A percentile compares a stretch with the other conserved stretches of the same genome.
Conservation (phyloP, 1,284 basidiomycete species). For the Agaricales sp. region DNA sequence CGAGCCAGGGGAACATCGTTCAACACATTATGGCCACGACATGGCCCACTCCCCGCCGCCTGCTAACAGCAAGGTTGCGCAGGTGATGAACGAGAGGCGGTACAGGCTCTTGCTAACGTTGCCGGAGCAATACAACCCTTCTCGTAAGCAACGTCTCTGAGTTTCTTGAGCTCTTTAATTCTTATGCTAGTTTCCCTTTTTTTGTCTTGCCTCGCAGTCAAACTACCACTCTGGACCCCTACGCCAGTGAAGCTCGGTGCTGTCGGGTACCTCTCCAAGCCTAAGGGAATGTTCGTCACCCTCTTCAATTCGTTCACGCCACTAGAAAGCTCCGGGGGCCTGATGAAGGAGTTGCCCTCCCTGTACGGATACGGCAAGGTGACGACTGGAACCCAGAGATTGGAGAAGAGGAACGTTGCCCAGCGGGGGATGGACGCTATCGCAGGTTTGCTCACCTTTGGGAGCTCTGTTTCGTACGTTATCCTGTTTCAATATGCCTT, state of each 20-base stretch:
- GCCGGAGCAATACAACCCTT: constrained; percentile 61
- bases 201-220: constrained; percentile 47
- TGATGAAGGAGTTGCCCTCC: constrained; percentile 30
- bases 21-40: no score
- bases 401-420: constrained; percentile 43
- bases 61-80: constrained; percentile 30
- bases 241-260: constrained; percentile 48
- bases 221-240: constrained; percentile 63
- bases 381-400: constrained; percentile 30
- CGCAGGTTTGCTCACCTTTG: constrained; percentile 38
- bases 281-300: constrained; percentile 53
- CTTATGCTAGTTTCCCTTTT: constrained; percentile 3
- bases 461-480: constrained; percentile 25
- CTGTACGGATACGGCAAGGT: constrained; percentile 46
- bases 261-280: constrained; percentile 60
- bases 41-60: constrained; percentile 37
- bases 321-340: constrained; percentile 22
- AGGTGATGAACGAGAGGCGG: constrained; percentile 44
- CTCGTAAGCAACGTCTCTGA: constrained; percentile 52
- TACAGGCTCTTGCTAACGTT: constrained; percentile 49
- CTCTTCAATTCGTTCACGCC: constrained; percentile 59
- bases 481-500: constrained; percentile 2
- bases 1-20: background rate
- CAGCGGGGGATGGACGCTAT: constrained; percentile 49
- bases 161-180: constrained; percentile 2